Conservation (phyloP, 371 early-diverging fungal species). For the Lichtheimia corymbifera region DNA sequence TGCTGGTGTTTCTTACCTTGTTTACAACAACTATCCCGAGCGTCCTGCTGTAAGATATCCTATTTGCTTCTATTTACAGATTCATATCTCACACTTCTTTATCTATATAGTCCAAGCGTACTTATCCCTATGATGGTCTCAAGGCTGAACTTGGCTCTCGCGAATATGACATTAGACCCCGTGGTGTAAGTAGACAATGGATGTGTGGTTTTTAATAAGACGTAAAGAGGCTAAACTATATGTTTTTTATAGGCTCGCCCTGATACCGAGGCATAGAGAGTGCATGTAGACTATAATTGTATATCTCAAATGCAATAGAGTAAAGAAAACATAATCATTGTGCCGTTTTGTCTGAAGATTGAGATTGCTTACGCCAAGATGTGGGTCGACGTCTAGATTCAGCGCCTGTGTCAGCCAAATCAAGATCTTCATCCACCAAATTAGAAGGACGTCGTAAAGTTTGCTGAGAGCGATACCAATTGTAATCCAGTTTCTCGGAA, state of each 20-base stretch:
- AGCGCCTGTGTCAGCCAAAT: background rate
- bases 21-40: conserved; percentile 49
- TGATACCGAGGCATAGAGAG: too few relatives aligned
- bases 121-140: conserved; percentile 53
- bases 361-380: background rate
- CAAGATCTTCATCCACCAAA: background rate
- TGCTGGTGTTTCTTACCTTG: conserved; percentile 42
- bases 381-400: conserved; percentile 8
- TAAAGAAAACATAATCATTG: too few relatives aligned
- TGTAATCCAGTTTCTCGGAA: conserved; percentile 16
- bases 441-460: background rate
- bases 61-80: too few relatives aligned
- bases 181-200: conserved; percentile 33
- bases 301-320: too few relatives aligned
- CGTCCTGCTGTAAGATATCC: conserved; percentile 38
- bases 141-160: conserved; percentile 50
- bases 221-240: too few relatives aligned
- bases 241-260: too few relatives aligned
- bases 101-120: conserved; percentile 35
- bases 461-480: conserved; percentile 8
- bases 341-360: too few relatives aligned
- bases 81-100: too few relatives aligned
- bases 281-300: too few relatives aligned
- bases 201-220: too few relatives aligned
- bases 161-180: conserved; percentile 45